Base-by-base conservation (phyloP, 2,329 filamentous ascomycete species). In the Fusarium hainanense region DNA sequence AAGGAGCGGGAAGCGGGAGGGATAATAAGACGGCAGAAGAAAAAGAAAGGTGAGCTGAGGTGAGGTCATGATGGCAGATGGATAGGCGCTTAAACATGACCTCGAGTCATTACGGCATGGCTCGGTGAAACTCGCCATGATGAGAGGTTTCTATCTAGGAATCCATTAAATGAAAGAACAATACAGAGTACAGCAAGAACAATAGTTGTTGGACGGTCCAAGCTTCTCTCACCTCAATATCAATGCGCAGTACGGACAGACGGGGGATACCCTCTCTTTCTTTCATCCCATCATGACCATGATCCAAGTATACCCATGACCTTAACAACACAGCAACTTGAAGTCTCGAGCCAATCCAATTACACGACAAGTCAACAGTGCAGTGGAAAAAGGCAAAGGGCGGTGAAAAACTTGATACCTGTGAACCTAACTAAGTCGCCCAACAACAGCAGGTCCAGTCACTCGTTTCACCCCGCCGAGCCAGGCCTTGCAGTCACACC, bases 351-450 rank as follows among this genome's bases (percentile, higher is more conserved):
- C 65, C 63, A 58, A 63, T 50, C 51, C 47, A 66, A 70, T 65
- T 63, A 51, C 68, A 71, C 47, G 23, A 66, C 34, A 63, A 50
- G 43, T n/a, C 66, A 56, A 56, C 51, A 47, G 56, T 55, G 55
- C 68, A 72, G 66, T 61, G 51, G 50, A 57, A 70, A 66, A 55
- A 58, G 48, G 58, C 68, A 73, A 74, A 74, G 71, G 71, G 71
- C 71, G 71, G 71, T 74, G 71, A 74, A 74, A 74, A 74, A 62
- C 60, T 58, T 55, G 66, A 72, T 64, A 70, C 65, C 34, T 66
- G 37, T 64, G 56, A 51, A 66, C 49, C 63, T 55, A 51, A 54
- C 66, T 72, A 72, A 68, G 27, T 54, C n/a, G 27, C 70, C 66
- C 68, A 70, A 70, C 68, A 70, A 71, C 51, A 58, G 34, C 43